These are phyloP conservation scores for Apiosordaria backusii DNA, from an alignment of 495 filamentous ascomycete genomes.

Conservation along the genomic window DNA sequence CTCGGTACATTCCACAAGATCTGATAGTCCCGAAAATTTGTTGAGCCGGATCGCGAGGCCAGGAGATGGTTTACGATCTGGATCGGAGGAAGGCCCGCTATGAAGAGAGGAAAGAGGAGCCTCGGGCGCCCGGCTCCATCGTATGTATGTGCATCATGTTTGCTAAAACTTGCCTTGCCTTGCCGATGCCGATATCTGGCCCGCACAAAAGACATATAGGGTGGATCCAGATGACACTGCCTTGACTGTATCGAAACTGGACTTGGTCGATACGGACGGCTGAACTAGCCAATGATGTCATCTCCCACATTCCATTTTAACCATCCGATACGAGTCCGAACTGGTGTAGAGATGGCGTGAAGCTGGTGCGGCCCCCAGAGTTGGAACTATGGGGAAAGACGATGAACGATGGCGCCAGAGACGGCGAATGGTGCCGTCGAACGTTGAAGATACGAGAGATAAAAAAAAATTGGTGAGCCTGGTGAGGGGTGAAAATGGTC, in stretches of 20 bases:
- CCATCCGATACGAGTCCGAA: not conserved
- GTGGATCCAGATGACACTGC: constrained; percentile 23
- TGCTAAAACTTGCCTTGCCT: not conserved
- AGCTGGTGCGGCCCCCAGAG: not conserved
- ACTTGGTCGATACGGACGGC: constrained; percentile 5
- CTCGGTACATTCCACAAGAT: not conserved
- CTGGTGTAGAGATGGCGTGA: not conserved
- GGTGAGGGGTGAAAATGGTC: not conserved
- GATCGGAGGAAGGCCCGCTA: not conserved
- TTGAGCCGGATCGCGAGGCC: not conserved
- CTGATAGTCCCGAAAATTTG: not conserved
- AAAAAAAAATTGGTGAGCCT: not conserved
- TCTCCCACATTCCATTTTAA: constrained; percentile 12
- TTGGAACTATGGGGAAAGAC: not conserved
- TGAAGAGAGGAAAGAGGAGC: not conserved
- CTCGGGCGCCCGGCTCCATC: not conserved
- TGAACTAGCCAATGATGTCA: constrained; percentile 28
- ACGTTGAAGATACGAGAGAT: not conserved
- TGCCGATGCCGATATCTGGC: constrained; percentile 4
- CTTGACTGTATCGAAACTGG: constrained; percentile 14
- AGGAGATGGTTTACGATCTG: not conserved
- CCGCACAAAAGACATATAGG: constrained; percentile 11
- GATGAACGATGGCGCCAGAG: not conserved
- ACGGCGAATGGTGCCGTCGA: not conserved
- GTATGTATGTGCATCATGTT: constrained; percentile 1